Conservation (phyloP, 495 filamentous ascomycete genomes). For the Podospora sp. region DNA sequence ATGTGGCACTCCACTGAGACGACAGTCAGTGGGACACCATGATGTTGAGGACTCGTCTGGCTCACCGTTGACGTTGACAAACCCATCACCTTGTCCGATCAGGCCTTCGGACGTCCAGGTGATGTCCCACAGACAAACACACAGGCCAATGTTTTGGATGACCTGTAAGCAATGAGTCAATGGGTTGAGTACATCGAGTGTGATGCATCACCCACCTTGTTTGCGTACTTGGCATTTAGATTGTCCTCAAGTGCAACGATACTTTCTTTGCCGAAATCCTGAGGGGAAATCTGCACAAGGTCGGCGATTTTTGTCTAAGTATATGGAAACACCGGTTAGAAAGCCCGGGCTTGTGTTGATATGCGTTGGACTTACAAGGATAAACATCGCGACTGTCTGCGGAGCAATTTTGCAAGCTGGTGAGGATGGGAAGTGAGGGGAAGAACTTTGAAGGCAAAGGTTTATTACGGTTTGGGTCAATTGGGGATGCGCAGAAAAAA, state of each 20-base stretch:
- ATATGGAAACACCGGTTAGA: slow-evolving; percentile 2
- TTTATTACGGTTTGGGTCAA: not conserved
- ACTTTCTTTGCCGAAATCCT: slow-evolving; percentile 81
- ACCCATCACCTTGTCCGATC: slow-evolving; percentile 85
- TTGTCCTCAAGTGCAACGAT: slow-evolving; percentile 83
- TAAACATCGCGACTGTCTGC: slow-evolving; percentile 41
- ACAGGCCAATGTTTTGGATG: slow-evolving; percentile 78
- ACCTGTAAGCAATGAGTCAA: slow-evolving; percentile 25
- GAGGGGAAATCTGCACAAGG: slow-evolving; percentile 84
- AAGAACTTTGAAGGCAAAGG: not conserved
- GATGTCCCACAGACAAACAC: slow-evolving; percentile 88
- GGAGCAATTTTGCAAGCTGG: not conserved
- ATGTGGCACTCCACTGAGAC: slow-evolving; percentile 81
- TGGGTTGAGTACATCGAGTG: not conserved
- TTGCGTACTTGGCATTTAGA: slow-evolving; percentile 93
- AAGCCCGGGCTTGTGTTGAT: not conserved
- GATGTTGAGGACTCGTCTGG: slow-evolving; percentile 4
- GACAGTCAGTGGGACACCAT: not conserved
- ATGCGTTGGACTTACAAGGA: slow-evolving; percentile 38
- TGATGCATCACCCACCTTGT: slow-evolving; percentile 62
- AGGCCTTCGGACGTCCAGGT: slow-evolving; percentile 84
- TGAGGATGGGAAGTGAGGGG: not conserved
- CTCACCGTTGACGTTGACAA: slow-evolving; percentile 88
- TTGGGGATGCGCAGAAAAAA: too few species aligned
- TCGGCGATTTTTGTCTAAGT: slow-evolving; percentile 73